Evolutionary conservation across 495 filamentous ascomycete species (phyloP).

Genomic region (Entonaema liquescens): DNA sequence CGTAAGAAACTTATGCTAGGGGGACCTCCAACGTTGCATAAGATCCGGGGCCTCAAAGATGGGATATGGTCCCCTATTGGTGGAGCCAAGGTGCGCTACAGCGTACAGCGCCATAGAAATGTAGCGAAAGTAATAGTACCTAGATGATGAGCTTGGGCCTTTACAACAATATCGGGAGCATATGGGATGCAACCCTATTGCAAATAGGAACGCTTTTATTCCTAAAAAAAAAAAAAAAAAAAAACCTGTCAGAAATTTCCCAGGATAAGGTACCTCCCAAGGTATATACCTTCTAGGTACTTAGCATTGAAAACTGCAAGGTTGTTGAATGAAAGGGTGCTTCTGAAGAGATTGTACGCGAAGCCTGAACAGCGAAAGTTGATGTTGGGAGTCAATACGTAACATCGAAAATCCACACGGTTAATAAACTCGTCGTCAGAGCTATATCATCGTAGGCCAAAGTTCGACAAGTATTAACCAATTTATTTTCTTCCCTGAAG

Average conservation of each 20-base stretch:
- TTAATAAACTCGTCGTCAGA: neutral
- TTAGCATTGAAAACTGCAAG: neutral
- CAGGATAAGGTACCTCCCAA: no score
- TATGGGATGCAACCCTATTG: no score
- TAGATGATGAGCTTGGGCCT: neutral
- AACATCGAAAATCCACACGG: neutral
- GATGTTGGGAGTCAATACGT: neutral
- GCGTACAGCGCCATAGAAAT: neutral
- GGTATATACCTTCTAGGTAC: no score
- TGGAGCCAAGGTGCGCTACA: neutral
- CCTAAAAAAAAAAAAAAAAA: no score
- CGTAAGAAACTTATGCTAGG: no score
- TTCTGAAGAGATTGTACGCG: neutral
- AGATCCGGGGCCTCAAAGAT: no score
- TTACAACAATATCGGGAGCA: no score
- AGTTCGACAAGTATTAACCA: no score
- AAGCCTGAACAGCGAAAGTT: neutral
- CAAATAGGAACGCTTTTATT: no score
- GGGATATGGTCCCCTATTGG: neutral
- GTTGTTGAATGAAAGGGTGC: neutral
- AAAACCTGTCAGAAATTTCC: no score
- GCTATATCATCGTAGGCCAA: neutral
- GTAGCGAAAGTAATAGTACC: neutral
- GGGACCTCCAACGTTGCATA: no score
- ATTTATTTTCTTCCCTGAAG: no score